These are phyloP conservation scores for Podospora didyma DNA, from an alignment of 495 filamentous ascomycete genomes.

Conservation along the genomic window DNA sequence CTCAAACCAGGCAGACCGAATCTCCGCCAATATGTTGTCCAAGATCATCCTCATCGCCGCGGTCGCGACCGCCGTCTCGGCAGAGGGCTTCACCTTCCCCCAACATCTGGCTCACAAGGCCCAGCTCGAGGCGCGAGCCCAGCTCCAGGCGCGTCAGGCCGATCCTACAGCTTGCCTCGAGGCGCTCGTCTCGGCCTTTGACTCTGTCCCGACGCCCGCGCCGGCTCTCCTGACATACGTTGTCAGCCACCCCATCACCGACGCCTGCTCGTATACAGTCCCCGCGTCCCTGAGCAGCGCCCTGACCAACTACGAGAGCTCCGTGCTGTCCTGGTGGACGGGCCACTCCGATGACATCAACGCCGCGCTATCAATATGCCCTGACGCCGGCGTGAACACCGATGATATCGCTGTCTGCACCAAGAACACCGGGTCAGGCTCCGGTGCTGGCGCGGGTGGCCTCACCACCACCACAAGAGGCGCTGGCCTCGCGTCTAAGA, in stretches of 20 bases:
- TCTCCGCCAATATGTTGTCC: conserved; percentile 13
- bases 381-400: not conserved
- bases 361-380: conserved; percentile 14
- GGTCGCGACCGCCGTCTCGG: conserved; percentile 4
- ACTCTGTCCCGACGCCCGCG: conserved; percentile 17
- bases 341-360: not conserved
- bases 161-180: conserved; percentile 9
- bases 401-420: not conserved
- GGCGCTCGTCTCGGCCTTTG: conserved; percentile 10
- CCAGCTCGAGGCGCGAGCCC: no score
- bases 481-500: not conserved
- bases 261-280: conserved; percentile 10
- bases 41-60: conserved; percentile 12
- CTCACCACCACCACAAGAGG: not conserved
- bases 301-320: conserved; percentile 6
- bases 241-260: conserved; percentile 1
- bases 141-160: conserved; percentile 15
- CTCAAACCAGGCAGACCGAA: not conserved
- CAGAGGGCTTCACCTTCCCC: not conserved
- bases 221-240: conserved; percentile 1
- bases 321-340: conserved; percentile 9
- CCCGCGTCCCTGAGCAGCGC: conserved; percentile 5
- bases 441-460: not conserved
- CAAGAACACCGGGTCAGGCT: not conserved
- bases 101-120: not conserved